Base-by-base conservation (phyloP, 2,329 filamentous ascomycete genomes). In the Verticillium tricorpus region DNA sequence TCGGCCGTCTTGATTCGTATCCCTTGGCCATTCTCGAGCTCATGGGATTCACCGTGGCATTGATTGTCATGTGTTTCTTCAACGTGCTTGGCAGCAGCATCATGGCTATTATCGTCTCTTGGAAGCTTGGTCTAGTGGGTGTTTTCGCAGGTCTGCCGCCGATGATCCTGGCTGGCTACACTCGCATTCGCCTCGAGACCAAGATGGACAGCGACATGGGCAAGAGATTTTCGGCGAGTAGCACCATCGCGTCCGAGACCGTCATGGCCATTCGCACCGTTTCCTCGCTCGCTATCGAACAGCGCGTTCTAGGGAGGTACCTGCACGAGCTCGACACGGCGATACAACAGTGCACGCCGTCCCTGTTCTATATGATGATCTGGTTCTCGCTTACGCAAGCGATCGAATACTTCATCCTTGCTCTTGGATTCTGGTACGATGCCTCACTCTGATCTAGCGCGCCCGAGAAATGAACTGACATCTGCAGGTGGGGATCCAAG, bases 191-290 rank as follows among this genome's bases (percentile, higher is more conserved):
- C n/a, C 68, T 82, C n/a, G 74, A 81, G 40, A 68, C 70, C 15
- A 70, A 70, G 19, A 69, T 81, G 35, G 76, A 81, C 55, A 62
- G 69, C 9, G 66, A 72, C 4, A 76, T 73, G 2, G 71, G 72
- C 37, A 70, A 73, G 25, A 68, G 69, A 8, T 79, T 75, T 63
- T 64, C 76, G 15, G 69, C 73, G 14, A 80, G 77, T 52, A 80
- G 79, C 1, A 70, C 74, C 9, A 73, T 80, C 22, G 81, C 81
- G 0, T 75, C 76, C n/a, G 81, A 83, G 60, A 75, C 79, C 1
- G 72, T 81, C 7, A 70, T 71, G 1, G 72, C 80, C 0, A 77
- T 84, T 32, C 72, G 78, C 11, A 83, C 80, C 1, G 73, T 80
- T 9, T 71, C 77, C 2, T 74, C 74, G 9, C 68, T 80, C 17